phyloP scores from a whole-genome alignment of 345 rosid species.

The Syzygium jambos region DNA sequence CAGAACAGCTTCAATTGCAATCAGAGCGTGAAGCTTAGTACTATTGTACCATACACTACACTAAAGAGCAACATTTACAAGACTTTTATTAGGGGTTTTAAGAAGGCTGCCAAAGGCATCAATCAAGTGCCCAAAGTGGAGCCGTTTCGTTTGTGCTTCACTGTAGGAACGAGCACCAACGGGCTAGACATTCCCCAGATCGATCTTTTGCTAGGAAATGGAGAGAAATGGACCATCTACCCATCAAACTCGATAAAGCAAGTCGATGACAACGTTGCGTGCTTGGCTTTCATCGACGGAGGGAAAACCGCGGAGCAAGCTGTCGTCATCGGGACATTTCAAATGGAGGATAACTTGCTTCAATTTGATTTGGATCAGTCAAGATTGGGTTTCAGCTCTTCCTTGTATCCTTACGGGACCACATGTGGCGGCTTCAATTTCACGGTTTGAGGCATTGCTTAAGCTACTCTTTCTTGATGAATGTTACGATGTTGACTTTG shows the following conservation, averaged over 20 bases:
- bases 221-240: background rate
- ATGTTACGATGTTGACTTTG: background rate
- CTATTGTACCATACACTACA: background rate
- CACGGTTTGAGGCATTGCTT: background rate
- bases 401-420: background rate
- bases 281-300: background rate
- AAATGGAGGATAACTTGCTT: conserved; percentile 16
- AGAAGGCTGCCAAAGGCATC: background rate
- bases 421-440: background rate
- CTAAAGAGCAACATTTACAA: background rate
- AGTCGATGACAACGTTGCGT: background rate
- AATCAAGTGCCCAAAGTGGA: background rate
- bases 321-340: conserved; percentile 18
- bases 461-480: background rate
- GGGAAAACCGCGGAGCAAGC: background rate
- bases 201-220: background rate
- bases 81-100: background rate
- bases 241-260: background rate
- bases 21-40: background rate
- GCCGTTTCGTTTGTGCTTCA: background rate
- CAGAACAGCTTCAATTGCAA: background rate
- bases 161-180: background rate
- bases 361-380: conserved; percentile 15
- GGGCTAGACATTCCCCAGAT: background rate
- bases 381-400: conserved; percentile 19